Base-by-base conservation (phyloP, 2,329 filamentous ascomycete species). In the Nemania serpens region DNA sequence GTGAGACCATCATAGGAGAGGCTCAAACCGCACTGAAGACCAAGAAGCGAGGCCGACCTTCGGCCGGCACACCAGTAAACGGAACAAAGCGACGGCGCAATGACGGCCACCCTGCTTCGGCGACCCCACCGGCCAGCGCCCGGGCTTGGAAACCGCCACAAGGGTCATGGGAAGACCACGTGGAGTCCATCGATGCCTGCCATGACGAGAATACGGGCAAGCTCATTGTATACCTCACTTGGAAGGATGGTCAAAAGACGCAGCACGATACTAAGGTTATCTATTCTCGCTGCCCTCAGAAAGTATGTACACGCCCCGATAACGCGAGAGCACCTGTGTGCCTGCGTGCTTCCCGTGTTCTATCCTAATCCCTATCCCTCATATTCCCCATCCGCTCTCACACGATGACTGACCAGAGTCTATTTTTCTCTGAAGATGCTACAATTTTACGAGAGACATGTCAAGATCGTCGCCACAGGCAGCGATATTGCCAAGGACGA, bases 231-330 rank as follows among this genome's bases (percentile, higher is more conserved):
- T 91, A 88, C 67, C 76, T 93, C 34, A 85, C 86, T 12, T 94
- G 91, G 91, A 88, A 87, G 68, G 87, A 89, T 62, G 87, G 86
- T 9, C 80, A 85, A 49, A 93, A 91, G 78, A 91, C 89, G 1
- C 87, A 90, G 70, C 91, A 94, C 69, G 82, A 85, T 10, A 86
- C 91, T 15, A 74, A 80, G 18, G 81, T 88, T 13, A 82, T 93
- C 7, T 91, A 93, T 69, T 83, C 87, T 69, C 88, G 91, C 68
- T 93, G 90, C 67, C 91, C 91, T 0, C 91, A 94, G 71, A 91
- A 88, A 82, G 89, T 89, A 73, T 58, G 77, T 61, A 50, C 13
- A 22, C 48, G 46, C 12, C n/a, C 18, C 9, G 3, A 20, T 36
- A 49, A 13, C 15, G 5, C 5, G 12, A 20, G 39, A 59, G 18